A percentile compares a stretch with the other conserved stretches of the same genome.
phyloP scores from a whole-genome alignment of 106 monocot species.

The Dendrobium catenatum region DNA sequence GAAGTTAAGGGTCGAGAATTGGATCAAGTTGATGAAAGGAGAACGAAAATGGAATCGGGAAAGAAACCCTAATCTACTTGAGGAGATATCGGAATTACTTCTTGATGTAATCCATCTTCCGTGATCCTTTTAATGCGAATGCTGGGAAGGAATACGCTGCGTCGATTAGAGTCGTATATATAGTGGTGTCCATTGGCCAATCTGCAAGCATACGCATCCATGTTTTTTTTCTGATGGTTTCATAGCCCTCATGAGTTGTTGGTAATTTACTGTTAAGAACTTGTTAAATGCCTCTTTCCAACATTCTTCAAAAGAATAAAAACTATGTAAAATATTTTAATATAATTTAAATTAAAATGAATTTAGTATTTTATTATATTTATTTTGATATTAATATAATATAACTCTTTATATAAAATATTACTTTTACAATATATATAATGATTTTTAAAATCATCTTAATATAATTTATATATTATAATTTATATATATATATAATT shows the following conservation, averaged over 20 bases:
- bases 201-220: constrained; percentile 3
- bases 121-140: background rate
- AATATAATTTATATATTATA: too few relatives aligned
- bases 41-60: background rate
- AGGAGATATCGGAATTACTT: constrained; percentile 8
- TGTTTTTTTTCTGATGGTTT: background rate
- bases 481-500: too few relatives aligned
- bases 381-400: too few relatives aligned
- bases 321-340: too few relatives aligned
- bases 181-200: background rate
- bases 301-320: too few relatives aligned
- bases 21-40: too few relatives aligned
- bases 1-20: background rate
- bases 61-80: constrained; percentile 2
- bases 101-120: background rate
- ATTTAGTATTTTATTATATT: too few relatives aligned
- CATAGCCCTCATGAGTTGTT: background rate
- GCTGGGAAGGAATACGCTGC: background rate
- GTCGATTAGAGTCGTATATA: background rate
- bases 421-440: too few relatives aligned
- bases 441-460: too few relatives aligned
- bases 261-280: background rate
- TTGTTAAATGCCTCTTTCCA: background rate
- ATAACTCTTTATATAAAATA: too few relatives aligned
- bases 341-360: too few relatives aligned